Base-by-base conservation (phyloP, 169 alveolate species). In the Plasmodium inui region DNA sequence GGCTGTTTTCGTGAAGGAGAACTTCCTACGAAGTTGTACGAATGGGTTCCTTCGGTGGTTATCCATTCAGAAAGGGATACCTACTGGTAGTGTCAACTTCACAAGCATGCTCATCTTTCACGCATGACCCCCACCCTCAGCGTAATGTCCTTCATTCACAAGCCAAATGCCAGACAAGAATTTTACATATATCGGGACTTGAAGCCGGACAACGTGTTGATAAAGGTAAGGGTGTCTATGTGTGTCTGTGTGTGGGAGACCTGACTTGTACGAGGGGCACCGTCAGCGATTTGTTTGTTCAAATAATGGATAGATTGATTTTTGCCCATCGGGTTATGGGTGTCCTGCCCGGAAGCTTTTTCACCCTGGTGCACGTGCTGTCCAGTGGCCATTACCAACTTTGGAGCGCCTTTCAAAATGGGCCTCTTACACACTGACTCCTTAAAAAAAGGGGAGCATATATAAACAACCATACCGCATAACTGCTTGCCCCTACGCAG, bases 121-220 rank as follows among this genome's bases (percentile, higher is more conserved):
- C 30, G 8, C 57, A 44, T 30, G 17, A 26, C 6, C 71, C 61
- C 44, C 55, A 17, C n/a, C n/a, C 34, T 30, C 67, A 85, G 93
- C 44, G 79, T 85, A 34, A 85, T 85, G 93, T 30, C 93, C 6
- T 73, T 28, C 74, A 85, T 85, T n/a, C 93, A 85, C 67, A 74
- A 85, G 93, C 82, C 61, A 32, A 85, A 73, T 32, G 8, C 53
- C 22, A 72, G 32, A 6, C 79, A 74, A 17, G 93, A 85, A 53
- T 85, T 85, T 85, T 85, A 74, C 61, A 85, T 85, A 30, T 85
- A 85, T 44, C 72, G 93, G 5, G 93, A 85, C n/a, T 85, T 85
- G 78, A 85, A 85, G 34, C 93, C 93, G 3, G 93, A 85, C 44
- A 85, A 85, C 17, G 70, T 85, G 26, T 55, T 85, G 22, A 73